Evolutionary conservation across 305 asterid species (phyloP).

Genomic region (Fraxinus platypoda): DNA sequence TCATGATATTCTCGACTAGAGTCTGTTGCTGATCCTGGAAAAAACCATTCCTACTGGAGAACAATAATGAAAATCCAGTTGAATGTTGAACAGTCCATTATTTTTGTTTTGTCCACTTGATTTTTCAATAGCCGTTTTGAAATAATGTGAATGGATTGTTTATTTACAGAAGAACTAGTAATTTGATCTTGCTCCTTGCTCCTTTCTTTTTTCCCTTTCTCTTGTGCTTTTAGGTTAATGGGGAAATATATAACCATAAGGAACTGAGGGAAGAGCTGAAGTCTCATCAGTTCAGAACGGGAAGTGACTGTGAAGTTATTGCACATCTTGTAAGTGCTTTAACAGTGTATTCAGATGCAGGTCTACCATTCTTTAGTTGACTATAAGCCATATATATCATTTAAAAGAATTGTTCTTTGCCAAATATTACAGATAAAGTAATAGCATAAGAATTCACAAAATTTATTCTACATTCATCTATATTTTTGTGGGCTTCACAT

Average conservation of each 20-base stretch:
- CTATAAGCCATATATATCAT: neutral
- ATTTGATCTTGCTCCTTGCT: slow-evolving; percentile 18
- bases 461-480: slow-evolving; percentile 1
- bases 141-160: neutral
- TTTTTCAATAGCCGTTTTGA: neutral
- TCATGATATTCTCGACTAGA: neutral
- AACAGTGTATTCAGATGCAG: slow-evolving; percentile 4
- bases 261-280: slow-evolving; percentile 65
- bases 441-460: neutral
- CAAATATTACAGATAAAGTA: slow-evolving; percentile 9
- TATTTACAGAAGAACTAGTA: neutral
- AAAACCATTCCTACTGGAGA: neutral
- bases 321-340: slow-evolving; percentile 85
- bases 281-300: slow-evolving; percentile 82
- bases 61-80: slow-evolving; percentile 4
- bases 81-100: neutral
- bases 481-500: neutral
- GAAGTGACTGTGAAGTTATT: slow-evolving; percentile 99
- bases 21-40: slow-evolving; percentile 4
- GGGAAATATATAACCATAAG: slow-evolving; percentile 96
- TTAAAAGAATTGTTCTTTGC: neutral
- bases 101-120: neutral
- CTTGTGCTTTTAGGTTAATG: slow-evolving; percentile 69
- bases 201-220: slow-evolving; percentile 10
- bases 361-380: neutral